Base-by-base conservation (phyloP, 2,329 filamentous ascomycete genomes). In the Curvularia sp. region DNA sequence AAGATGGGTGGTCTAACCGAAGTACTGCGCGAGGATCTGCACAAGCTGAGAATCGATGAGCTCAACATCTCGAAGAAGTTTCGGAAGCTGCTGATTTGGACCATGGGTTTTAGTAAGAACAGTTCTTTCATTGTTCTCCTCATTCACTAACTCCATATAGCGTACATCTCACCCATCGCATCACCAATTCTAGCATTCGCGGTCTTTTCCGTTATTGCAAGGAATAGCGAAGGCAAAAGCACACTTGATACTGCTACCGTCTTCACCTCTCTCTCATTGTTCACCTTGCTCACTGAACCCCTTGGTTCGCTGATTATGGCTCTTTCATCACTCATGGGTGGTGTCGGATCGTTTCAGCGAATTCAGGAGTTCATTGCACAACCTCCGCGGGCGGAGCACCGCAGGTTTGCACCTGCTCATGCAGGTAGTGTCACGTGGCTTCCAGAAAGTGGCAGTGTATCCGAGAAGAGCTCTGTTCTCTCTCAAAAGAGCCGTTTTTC, bases 181-280 rank as follows among this genome's bases (percentile, higher is more conserved):
- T 78, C 78, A 12, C 80, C 80, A 0, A 80, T 82, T 42, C 63
- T 81, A 26, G 80, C 80, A 1, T 81, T 83, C 49, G 77, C 76
- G 5, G 77, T 80, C 10, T 83, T 80, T 53, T 76, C 78, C 0
- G 65, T 78, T 8, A 70, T 81, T 28, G 76, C 79, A 1, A 70
- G 73, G 38, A 76, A 74, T 9, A 73, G 64, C 24, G 67, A 72
- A 26, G 70, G 72, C 13, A 56, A 67, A 22, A 66, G 55, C 35
- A 69, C 70, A 0, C 67, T 83, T 20, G 77, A 79, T 41, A 78
- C 79, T 4, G 74, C 78, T 2, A 77, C 70, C 8, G 77, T 80
- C 0, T 83, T 81, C 60, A 82, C 81, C 0, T 80, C 81, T 2
- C 62, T 83, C 4, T 81, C 81, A 0, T 76, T 83, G 0, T 81